Conservation (phyloP, 23 red algal species). For the Agarophyton chilense region DNA sequence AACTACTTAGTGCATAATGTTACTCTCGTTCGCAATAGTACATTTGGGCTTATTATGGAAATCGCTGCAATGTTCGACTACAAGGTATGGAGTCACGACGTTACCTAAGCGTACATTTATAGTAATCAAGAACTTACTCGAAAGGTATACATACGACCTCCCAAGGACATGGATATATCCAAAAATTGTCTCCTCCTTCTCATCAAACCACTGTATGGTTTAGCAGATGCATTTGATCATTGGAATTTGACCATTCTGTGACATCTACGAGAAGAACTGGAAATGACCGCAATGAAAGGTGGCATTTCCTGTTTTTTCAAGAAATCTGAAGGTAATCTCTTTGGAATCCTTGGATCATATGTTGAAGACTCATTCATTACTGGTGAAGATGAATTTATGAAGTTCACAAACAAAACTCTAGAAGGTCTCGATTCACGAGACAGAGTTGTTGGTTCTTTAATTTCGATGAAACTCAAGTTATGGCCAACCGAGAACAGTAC, state of each 20-base stretch:
- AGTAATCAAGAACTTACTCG: neutral
- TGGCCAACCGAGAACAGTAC: too few relatives aligned
- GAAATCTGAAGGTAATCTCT: neutral
- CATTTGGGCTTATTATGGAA: neutral
- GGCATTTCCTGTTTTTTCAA: slow-evolving; percentile 14
- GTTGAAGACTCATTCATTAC: slow-evolving; percentile 8
- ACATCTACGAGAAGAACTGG: neutral
- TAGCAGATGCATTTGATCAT: slow-evolving; percentile 1
- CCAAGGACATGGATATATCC: neutral
- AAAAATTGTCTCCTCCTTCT: neutral
- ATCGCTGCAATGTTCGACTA: neutral
- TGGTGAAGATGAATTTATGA: too few relatives aligned
- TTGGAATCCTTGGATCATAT: neutral
- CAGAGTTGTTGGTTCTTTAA: too few relatives aligned
- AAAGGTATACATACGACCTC: too few relatives aligned
- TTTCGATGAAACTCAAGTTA: too few relatives aligned
- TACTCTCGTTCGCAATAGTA: neutral
- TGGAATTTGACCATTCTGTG: neutral
- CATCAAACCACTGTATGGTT: slow-evolving; percentile 13
- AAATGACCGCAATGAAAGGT: slow-evolving; percentile 4
- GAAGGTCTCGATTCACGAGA: too few relatives aligned
- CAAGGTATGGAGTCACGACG: slow-evolving; percentile 3
- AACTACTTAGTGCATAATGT: too few relatives aligned
- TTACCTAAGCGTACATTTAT: neutral
- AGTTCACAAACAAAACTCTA: too few relatives aligned